A percentile compares a stretch with the other conserved stretches of the same genome.
phyloP scores from a whole-genome alignment of 768 basidiomycete species.

The Hemileccinum impolitum region DNA sequence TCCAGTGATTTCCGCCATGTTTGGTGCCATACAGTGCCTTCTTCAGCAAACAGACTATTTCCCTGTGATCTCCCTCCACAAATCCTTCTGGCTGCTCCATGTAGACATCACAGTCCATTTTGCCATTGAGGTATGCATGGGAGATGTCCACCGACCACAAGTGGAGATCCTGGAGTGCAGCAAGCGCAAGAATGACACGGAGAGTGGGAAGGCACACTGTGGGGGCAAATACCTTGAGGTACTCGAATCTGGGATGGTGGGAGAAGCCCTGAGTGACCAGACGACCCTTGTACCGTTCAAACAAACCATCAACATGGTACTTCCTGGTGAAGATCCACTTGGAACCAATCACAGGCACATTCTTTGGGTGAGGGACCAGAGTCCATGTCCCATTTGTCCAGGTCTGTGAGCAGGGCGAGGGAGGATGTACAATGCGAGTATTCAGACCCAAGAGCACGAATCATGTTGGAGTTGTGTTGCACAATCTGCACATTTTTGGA shows the following conservation, averaged over 20 bases:
- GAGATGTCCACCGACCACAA: constrained; percentile 10
- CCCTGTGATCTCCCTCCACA: no score
- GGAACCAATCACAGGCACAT: constrained; percentile 29
- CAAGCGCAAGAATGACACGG: constrained; percentile 21
- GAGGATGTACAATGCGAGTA: no score
- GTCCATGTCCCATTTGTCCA: constrained; percentile 24
- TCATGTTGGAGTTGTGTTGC: no score
- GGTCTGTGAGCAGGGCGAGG: no score
- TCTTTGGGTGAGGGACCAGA: constrained; percentile 25
- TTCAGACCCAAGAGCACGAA: no score
- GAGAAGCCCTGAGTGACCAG: constrained; percentile 35
- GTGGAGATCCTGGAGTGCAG: constrained; percentile 26
- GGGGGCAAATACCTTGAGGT: constrained; percentile 33
- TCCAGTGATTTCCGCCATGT: neutral
- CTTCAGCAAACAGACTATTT: no score
- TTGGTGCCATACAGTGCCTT: no score
- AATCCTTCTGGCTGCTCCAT: neutral
- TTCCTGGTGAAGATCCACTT: constrained; percentile 35
- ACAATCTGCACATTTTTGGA: no score
- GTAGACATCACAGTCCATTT: constrained; percentile 6
- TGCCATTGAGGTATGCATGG: constrained; percentile 20
- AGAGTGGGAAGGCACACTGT: constrained; percentile 20
- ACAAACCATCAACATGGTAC: constrained; percentile 20
- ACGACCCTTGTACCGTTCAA: constrained; percentile 36
- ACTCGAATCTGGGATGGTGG: constrained; percentile 34